Evolutionary conservation across 176 grass and related monocot species (phyloP), one percentile per base, ranked within the genome.

Genomic region (Cenchrus purpureus): DNA sequence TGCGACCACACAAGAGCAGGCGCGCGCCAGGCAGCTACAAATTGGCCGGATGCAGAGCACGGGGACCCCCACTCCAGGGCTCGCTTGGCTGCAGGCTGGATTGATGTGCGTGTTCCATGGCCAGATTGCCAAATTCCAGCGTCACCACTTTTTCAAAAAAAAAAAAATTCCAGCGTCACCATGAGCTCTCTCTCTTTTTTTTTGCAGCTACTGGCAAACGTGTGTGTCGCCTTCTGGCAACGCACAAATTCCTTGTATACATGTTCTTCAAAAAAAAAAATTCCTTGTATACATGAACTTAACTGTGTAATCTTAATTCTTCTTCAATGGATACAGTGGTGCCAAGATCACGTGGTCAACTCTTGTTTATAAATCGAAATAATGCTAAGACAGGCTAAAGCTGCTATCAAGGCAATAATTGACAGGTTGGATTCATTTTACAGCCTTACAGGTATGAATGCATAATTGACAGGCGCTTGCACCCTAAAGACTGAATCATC

Each of bases 51-150:
- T 40, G 70, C 52, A 42, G 53, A 60, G 31, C 17, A 40, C 19
- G 54, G 74, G 68, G 68, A 46, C n/a, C 40, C 65, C 46, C 65
- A 34, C 49, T 34, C 20, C 88, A 79, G 48, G 1, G 46, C 73
- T 42, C 56, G 48, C 83, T 78, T 86, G 73, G 66, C 10, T 66
- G 19, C 52, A 49, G 55, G 72, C 44, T 82, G 52, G 52, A 87
- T 82, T 66, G 46, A 22, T 10, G 43, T 56, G 37, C 32, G 14
- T 22, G 45, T n/a, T 49, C 73, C 31, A 64, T 12, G 55, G 32
- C 1, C 68, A 86, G 37, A 46, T 46, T 6, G 45, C 45, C 45
- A 46, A 42, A 44, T 44, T 73, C 7, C 70, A 51, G 20, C 9
- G 71, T 14, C 49, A 74, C 6, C 8, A 25, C 22, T 25, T 25